Evolutionary conservation across 2,329 filamentous ascomycete species (phyloP).

Genomic region (Colletotrichum sojae): DNA sequence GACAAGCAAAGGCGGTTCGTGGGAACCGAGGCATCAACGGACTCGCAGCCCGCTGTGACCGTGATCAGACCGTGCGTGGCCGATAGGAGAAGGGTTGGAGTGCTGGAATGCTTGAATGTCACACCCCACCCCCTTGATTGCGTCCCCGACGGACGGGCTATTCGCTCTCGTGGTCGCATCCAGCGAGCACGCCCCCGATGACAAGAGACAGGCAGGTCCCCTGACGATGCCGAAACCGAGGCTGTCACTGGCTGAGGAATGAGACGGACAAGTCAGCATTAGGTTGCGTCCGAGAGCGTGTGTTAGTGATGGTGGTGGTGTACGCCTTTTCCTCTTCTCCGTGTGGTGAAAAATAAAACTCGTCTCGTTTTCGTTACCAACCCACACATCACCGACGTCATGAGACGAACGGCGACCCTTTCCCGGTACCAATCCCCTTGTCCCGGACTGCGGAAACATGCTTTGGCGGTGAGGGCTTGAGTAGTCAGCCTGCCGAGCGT

Average conservation of each 20-base stretch:
- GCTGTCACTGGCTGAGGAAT: slow-evolving; percentile 12
- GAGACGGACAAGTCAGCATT: background rate
- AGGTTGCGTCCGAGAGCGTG: slow-evolving; percentile 5
- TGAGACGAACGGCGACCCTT: slow-evolving; percentile 10
- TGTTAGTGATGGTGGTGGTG: slow-evolving; percentile 3
- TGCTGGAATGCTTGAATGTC: no score
- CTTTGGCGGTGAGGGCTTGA: background rate
- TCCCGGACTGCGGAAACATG: background rate
- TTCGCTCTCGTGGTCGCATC: slow-evolving; percentile 6
- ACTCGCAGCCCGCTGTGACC: no score
- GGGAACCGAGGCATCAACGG: no score
- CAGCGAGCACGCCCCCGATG: no score
- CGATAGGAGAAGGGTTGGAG: no score
- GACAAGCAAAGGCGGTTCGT: no score
- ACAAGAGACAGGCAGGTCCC: background rate
- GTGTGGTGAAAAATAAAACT: slow-evolving; percentile 3
- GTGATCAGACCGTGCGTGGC: no score
- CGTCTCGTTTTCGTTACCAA: slow-evolving; percentile 4
- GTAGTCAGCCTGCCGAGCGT: background rate
- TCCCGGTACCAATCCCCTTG: no score
- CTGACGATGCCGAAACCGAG: slow-evolving; percentile 21
- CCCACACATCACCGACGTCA: background rate
- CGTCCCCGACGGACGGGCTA: background rate
- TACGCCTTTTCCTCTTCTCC: background rate
- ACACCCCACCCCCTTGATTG: no score